These are phyloP conservation scores for Blastosporella zonata DNA, from an alignment of 1,284 basidiomycete genomes.

Conservation along the genomic window DNA sequence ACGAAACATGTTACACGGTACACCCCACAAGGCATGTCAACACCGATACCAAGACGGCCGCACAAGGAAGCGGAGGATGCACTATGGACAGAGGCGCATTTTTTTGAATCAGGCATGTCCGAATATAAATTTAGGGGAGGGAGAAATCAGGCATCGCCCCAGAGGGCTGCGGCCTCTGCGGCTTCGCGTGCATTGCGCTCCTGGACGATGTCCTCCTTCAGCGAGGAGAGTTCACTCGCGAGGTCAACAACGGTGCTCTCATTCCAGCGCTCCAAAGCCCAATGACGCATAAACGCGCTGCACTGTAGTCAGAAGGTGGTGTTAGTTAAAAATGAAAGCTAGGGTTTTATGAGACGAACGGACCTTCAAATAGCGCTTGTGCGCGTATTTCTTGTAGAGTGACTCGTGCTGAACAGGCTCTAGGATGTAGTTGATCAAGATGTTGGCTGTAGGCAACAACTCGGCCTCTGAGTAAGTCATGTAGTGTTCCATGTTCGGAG, in stretches of 20 bases:
- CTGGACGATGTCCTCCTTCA: slow-evolving; percentile 42
- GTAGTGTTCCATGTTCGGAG: slow-evolving; percentile 75
- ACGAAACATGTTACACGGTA: slow-evolving; percentile 6
- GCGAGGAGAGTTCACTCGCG: slow-evolving; percentile 39
- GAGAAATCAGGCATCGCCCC: neutral
- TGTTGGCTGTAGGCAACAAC: slow-evolving; percentile 78
- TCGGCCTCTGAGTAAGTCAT: slow-evolving; percentile 83
- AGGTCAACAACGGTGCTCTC: slow-evolving; percentile 47
- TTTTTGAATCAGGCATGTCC: neutral
- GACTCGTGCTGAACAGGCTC: slow-evolving; percentile 64
- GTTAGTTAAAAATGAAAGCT: neutral
- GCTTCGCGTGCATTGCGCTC: slow-evolving; percentile 10
- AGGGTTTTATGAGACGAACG: neutral
- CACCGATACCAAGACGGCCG: neutral
- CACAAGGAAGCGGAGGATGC: neutral
- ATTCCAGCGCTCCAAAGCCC: slow-evolving; percentile 58
- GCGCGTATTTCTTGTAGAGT: slow-evolving; percentile 78
- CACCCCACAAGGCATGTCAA: neutral
- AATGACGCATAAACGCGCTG: slow-evolving; percentile 55
- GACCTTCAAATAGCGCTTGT: slow-evolving; percentile 62
- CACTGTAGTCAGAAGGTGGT: slow-evolving; percentile 34
- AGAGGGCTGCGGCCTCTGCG: neutral
- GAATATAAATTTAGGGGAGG: neutral
- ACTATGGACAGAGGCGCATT: neutral
- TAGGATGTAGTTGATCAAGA: slow-evolving; percentile 87